Conservation (phyloP, 2,329 filamentous ascomycete genomes). For the Chalaropsis ovoidea region DNA sequence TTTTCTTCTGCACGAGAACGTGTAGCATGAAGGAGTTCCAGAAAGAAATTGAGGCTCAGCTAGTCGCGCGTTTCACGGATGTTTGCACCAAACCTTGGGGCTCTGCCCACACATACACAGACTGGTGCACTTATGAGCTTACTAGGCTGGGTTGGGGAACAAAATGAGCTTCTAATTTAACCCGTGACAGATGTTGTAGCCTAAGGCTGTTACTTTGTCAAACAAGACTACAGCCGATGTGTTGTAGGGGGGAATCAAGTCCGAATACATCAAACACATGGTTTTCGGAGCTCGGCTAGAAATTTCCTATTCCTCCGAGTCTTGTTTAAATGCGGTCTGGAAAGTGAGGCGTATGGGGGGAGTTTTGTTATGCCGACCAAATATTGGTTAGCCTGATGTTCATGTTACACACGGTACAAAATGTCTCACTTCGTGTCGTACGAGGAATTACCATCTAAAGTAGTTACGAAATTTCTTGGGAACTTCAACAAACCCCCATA, state of each 20-base stretch:
- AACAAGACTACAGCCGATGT: not conserved
- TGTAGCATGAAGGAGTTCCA: not conserved
- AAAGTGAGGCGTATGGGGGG: too few relatives aligned
- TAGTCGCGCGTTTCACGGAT: constrained; percentile 1
- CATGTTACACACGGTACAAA: too few relatives aligned
- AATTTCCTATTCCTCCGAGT: too few relatives aligned
- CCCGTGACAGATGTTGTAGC: not conserved
- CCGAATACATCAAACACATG: too few relatives aligned
- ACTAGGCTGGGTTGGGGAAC: not conserved
- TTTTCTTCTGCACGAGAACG: not conserved
- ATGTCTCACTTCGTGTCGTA: too few relatives aligned
- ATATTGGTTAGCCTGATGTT: too few relatives aligned
- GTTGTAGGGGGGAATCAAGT: too few relatives aligned
- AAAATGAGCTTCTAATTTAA: not conserved
- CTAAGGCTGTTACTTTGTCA: not conserved
- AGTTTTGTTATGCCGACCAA: too few relatives aligned
- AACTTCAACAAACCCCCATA: too few relatives aligned
- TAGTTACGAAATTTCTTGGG: too few relatives aligned
- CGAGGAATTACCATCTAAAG: too few relatives aligned
- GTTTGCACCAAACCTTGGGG: not conserved
- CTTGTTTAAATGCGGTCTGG: too few relatives aligned
- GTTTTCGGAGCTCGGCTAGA: not conserved
- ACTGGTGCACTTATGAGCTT: not conserved
- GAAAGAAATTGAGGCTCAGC: constrained; percentile 1
- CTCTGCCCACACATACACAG: not conserved